Conservation (phyloP, 176 grass and related monocot genomes). For the Ensete ventricosum region DNA sequence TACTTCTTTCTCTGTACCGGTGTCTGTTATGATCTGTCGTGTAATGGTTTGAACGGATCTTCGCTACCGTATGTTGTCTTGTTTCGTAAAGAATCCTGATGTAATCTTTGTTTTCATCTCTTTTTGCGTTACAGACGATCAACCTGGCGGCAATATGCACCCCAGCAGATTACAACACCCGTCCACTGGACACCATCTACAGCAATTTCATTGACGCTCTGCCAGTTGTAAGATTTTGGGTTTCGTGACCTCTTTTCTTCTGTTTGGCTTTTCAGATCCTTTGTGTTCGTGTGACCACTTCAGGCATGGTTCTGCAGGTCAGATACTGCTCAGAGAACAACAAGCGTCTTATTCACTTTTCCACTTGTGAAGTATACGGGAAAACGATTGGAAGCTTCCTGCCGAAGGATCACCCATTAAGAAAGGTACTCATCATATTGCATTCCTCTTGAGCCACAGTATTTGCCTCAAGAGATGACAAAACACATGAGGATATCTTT, state of each 20-base stretch:
- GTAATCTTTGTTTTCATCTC: not conserved
- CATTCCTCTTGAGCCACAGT: not conserved
- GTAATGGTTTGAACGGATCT: no score
- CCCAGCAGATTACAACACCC: constrained; percentile 87
- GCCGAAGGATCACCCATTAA: constrained; percentile 75
- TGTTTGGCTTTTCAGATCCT: not conserved
- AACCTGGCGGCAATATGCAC: constrained; percentile 96
- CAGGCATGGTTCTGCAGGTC: constrained; percentile 31
- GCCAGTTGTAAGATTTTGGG: constrained; percentile 48
- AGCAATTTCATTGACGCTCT: constrained; percentile 97
- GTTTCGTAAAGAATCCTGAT: constrained; percentile 10
- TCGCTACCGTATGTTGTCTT: no score
- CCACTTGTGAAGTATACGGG: constrained; percentile 89
- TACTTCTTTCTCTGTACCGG: not conserved
- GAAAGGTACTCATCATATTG: constrained; percentile 39
- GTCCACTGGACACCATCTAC: constrained; percentile 85
- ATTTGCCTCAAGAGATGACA: no score
- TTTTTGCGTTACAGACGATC: constrained; percentile 53
- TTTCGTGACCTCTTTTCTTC: not conserved
- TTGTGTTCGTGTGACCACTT: not conserved
- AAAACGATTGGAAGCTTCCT: constrained; percentile 94
- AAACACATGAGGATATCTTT: no score
- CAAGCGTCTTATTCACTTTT: constrained; percentile 94
- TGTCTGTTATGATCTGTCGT: not conserved
- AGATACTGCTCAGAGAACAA: constrained; percentile 93